These are phyloP conservation scores for Apiotrichum veenhuisii DNA, from an alignment of 1,284 basidiomycete species.

Conservation along the genomic window DNA sequence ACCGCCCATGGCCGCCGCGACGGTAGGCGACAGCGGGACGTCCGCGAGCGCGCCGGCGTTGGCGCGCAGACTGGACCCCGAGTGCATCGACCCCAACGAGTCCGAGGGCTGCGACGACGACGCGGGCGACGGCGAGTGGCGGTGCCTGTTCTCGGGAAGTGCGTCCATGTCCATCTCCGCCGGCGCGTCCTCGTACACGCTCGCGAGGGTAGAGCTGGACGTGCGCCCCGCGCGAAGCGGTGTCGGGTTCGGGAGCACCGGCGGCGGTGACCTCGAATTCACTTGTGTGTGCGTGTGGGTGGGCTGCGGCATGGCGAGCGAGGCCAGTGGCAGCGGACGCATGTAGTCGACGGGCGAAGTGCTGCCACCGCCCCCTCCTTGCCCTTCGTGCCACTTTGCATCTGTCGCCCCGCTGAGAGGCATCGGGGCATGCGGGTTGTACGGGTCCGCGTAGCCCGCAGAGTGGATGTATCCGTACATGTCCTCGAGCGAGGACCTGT, in stretches of 20 bases:
- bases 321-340: not conserved
- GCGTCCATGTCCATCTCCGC: not conserved
- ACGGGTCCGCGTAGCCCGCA: not conserved
- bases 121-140: too few relatives aligned
- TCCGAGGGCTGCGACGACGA: too few relatives aligned
- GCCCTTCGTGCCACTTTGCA: too few relatives aligned
- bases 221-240: not conserved
- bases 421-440: not conserved
- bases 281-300: not conserved
- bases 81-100: too few relatives aligned
- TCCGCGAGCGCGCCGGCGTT: too few relatives aligned
- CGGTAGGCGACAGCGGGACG: too few relatives aligned
- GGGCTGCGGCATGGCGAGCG: too few relatives aligned
- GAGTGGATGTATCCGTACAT: too few relatives aligned
- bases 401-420: too few relatives aligned
- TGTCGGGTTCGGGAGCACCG: not conserved
- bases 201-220: not conserved
- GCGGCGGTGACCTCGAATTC: not conserved
- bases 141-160: not conserved
- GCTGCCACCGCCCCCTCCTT: not conserved
- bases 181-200: not conserved
- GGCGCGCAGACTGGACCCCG: too few relatives aligned
- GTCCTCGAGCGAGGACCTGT: too few relatives aligned
- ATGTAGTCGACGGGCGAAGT: not conserved
- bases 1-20: too few relatives aligned